Base-by-base conservation (phyloP, 2,329 filamentous ascomycete species). In the Cladorrhinum sp. region DNA sequence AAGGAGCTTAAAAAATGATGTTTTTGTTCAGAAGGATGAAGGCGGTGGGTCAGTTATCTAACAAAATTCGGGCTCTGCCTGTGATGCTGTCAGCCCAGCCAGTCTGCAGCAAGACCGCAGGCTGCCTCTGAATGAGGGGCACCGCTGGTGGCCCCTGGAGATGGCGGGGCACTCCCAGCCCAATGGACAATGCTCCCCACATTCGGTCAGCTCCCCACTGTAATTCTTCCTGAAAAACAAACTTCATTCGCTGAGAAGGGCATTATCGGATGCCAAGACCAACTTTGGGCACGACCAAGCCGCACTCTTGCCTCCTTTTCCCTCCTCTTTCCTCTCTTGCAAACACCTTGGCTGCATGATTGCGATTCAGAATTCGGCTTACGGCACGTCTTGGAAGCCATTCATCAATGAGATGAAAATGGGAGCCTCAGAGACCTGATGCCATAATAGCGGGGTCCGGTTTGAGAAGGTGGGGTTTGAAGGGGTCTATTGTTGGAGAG, bases 331-430 rank as follows among this genome's bases (percentile, higher is more conserved):
- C 14, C 26, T 42, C 54, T 7, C 33, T 36, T 24, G 36, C 20
- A 56, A 28, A 48, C 39, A 30, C 21, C 54, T 57, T 57, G 54
- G 54, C 54, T 57, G 54, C 54, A 57, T 56, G 39, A 49, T 33
- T 42, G 18, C 24, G 21, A 26, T 49, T 49, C 39, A 57, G 21
- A 18, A 30, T 49, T 49, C 36, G 39, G 54, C 39, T 57, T 57
- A 28, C 49, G 54, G 18, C 54, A 39, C 54, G 42, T 36, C 26
- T 30, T 30, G 26, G 26, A 30, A n/a, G 26, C 10, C 10, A 30
- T 30, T 16, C 3, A 36, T 36, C 7, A 36, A 36, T 36, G 33
- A 36, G 33, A 36, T 9, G 46, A 21, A 33, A n/a, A n/a, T n/a
- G n/a, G n/a, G n/a, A n/a, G n/a, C n/a, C n/a, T n/a, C 16, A 16